phyloP scores from a whole-genome alignment of 2,329 filamentous ascomycete species.

The Aspergillus candidus region DNA sequence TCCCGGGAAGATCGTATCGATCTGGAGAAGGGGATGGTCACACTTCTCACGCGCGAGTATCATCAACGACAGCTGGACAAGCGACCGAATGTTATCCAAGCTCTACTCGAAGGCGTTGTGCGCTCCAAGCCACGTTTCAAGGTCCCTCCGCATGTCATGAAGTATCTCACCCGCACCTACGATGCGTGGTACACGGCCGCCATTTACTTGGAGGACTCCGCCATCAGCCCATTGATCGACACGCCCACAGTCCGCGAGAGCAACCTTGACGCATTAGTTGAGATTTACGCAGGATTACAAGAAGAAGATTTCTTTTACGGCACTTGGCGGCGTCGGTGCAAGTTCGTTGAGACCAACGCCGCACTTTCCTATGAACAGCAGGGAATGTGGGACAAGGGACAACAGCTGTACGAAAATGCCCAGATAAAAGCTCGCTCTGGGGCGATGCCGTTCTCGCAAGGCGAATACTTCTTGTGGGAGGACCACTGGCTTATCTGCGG shows the following conservation, averaged over 20 bases:
- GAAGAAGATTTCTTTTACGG: conserved; percentile 98
- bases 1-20: conserved; percentile 83
- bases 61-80: conserved; percentile 91
- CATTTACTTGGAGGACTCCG: conserved; percentile 81
- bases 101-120: conserved; percentile 79
- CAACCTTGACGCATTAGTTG: conserved; percentile 90
- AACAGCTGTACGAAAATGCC: conserved; percentile 91
- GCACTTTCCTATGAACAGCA: conserved; percentile 97
- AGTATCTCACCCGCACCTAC: conserved; percentile 88
- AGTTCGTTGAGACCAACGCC: conserved; percentile 96
- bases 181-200: conserved; percentile 97
- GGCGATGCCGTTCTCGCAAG: conserved; percentile 91
- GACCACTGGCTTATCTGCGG: conserved; percentile 98
- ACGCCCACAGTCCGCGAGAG: conserved; percentile 82
- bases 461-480: conserved; percentile 98
- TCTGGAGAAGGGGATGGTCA: conserved; percentile 84
- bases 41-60: conserved; percentile 87
- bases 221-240: conserved; percentile 76
- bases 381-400: conserved; percentile 98
- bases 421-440: conserved; percentile 96
- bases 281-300: conserved; percentile 81
- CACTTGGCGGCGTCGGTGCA: conserved; percentile 88
- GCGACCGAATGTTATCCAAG: conserved; percentile 91
- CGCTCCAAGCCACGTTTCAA: conserved; percentile 82
- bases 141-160: conserved; percentile 91